Evolutionary conservation across 2,329 filamentous ascomycete genomes (phyloP).

Genomic region (Sphaerulina vaccinii): DNA sequence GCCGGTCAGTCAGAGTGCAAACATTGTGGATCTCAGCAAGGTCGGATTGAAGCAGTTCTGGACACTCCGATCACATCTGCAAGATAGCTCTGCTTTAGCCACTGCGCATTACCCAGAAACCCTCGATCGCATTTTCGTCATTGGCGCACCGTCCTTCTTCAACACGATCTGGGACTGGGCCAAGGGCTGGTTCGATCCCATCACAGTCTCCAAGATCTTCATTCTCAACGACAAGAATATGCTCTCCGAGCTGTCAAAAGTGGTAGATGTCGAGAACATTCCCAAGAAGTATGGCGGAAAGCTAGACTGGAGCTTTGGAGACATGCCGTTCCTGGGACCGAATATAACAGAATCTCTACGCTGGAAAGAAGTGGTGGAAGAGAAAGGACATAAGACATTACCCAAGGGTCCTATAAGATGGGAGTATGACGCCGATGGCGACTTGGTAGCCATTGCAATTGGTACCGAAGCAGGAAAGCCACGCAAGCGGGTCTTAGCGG

Average conservation of each 20-base stretch:
- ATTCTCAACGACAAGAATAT: conserved; percentile 75
- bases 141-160: conserved; percentile 88
- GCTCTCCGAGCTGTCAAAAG: conserved; percentile 70
- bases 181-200: conserved; percentile 88
- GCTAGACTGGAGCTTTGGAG: conserved; percentile 78
- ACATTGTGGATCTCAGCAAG: conserved; percentile 88
- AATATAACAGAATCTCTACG: conserved; percentile 43
- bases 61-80: conserved; percentile 93
- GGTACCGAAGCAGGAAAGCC: conserved; percentile 45
- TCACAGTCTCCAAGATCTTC: conserved; percentile 94
- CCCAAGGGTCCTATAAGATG: conserved; percentile 51
- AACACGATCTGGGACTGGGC: conserved; percentile 92
- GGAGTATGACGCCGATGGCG: conserved; percentile 43
- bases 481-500: conserved; percentile 42
- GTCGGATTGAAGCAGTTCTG: conserved; percentile 93
- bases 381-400: conserved; percentile 41
- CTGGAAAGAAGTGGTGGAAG: conserved; percentile 39
- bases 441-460: conserved; percentile 47
- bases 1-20: conserved; percentile 89
- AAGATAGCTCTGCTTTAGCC: conserved; percentile 81
- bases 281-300: conserved; percentile 87
- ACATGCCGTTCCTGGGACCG: conserved; percentile 69
- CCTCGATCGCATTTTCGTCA: conserved; percentile 80
- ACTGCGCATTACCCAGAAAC: conserved; percentile 96
- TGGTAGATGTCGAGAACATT: conserved; percentile 79